A percentile compares a stretch with the other conserved stretches of the same genome.
Evolutionary conservation across 2,329 filamentous ascomycete species (phyloP).

Genomic region (Pseudocercospora cruenta): DNA sequence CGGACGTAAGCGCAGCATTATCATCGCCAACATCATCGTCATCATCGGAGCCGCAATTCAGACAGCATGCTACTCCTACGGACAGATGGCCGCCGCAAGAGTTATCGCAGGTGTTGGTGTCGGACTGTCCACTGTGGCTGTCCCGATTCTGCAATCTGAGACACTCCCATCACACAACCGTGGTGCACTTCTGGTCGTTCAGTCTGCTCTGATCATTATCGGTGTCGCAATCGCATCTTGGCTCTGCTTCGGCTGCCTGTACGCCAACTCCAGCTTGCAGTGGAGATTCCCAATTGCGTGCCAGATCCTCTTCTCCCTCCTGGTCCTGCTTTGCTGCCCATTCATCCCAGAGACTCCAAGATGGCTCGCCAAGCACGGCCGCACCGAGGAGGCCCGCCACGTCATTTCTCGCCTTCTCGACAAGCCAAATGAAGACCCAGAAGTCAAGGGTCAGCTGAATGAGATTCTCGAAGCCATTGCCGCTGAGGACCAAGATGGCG

Average conservation of each 20-base stretch:
- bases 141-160: constrained; percentile 37
- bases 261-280: constrained; percentile 32
- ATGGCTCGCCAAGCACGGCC: constrained; percentile 37
- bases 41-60: constrained; percentile 34
- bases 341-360: constrained; percentile 36
- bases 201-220: constrained; percentile 36
- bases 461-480: constrained; percentile 41
- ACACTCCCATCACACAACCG: constrained; percentile 38
- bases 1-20: constrained; percentile 33
- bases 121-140: constrained; percentile 36
- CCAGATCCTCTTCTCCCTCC: constrained; percentile 36
- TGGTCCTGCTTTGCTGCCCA: constrained; percentile 34
- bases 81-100: constrained; percentile 32
- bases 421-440: constrained; percentile 35
- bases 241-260: constrained; percentile 36
- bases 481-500: constrained; percentile 37
- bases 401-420: constrained; percentile 40
- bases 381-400: constrained; percentile 32
- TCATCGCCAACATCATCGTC: constrained; percentile 33
- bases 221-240: constrained; percentile 36
- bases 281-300: constrained; percentile 38
- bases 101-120: constrained; percentile 35
- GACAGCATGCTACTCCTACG: constrained; percentile 32
- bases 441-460: constrained; percentile 42
- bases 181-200: constrained; percentile 34